Evolutionary conservation across 1,139 yeast genomes (phyloP).

Genomic region (Saccharomyces pastorianus): DNA sequence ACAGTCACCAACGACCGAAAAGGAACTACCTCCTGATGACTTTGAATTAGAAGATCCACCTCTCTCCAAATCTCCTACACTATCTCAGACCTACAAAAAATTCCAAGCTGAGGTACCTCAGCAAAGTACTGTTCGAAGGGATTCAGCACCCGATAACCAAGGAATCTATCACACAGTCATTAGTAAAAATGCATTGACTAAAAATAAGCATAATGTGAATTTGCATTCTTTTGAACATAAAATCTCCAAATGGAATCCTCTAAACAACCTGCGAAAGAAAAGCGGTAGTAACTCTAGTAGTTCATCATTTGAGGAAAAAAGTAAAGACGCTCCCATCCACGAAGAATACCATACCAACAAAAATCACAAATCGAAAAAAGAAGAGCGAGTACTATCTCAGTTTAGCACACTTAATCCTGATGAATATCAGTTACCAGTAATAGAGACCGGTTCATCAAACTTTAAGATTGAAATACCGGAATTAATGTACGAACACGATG

Average conservation of each 20-base stretch:
- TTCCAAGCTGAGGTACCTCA: conserved; percentile 18
- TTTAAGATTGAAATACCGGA: conserved; percentile 23
- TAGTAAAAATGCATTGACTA: conserved; percentile 15
- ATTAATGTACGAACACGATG: conserved; percentile 10
- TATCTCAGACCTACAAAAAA: conserved; percentile 16
- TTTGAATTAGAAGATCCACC: background rate
- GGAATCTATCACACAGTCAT: conserved; percentile 24
- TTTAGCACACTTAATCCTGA: conserved; percentile 12
- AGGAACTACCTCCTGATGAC: conserved; percentile 1
- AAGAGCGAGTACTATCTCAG: conserved; percentile 10
- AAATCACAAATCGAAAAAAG: conserved; percentile 3
- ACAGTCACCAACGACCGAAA: background rate
- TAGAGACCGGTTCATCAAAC: conserved; percentile 21
- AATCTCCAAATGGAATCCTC: conserved; percentile 25
- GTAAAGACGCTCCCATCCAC: background rate
- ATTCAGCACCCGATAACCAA: conserved; percentile 2
- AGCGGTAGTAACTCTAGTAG: conserved; percentile 12
- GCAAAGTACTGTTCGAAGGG: conserved; percentile 4
- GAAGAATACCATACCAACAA: background rate
- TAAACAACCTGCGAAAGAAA: conserved; percentile 22
- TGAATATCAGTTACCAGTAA: conserved; percentile 22
- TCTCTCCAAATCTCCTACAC: conserved; percentile 7
- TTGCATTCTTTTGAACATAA: conserved; percentile 22
- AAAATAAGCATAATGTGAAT: conserved; percentile 15
- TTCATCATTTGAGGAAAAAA: background rate